A percentile compares a stretch with the other conserved stretches of the same genome.
phyloP scores from a whole-genome alignment of 169 alveolate species.

The Perkinsus chesapeaki region DNA sequence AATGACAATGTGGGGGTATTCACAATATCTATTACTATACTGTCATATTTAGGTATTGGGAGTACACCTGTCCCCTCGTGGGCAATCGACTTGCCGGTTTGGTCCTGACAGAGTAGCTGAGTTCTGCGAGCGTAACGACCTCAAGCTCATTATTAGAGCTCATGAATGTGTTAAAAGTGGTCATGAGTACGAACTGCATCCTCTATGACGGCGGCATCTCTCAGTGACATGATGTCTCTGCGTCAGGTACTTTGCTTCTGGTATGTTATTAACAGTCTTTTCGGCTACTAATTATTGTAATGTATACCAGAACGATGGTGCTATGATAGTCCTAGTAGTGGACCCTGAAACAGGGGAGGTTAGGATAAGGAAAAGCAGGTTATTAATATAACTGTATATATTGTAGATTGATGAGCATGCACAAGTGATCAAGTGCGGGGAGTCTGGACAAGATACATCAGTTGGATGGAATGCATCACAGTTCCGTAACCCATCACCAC shows the following conservation, averaged over 20 bases:
- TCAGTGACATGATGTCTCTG: not conserved
- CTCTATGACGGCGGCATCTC: too few species aligned
- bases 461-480: not conserved
- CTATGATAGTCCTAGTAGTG: constrained; percentile 36
- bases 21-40: not conserved
- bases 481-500: constrained; percentile 9
- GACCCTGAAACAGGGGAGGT: constrained; percentile 25
- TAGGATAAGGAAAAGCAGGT: not conserved
- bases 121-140: constrained; percentile 37
- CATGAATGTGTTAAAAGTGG: constrained; percentile 47
- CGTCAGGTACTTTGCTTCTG: constrained; percentile 35
- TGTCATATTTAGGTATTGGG: constrained; percentile 24
- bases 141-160: constrained; percentile 43
- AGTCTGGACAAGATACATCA: not conserved
- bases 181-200: too few species aligned
- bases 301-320: constrained; percentile 40
- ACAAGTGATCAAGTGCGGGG: constrained; percentile 1
- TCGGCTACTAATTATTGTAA: constrained; percentile 50
- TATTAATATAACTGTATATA: not conserved
- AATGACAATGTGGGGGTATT: constrained; percentile 10
- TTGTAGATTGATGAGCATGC: not conserved
- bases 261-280: constrained; percentile 41
- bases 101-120: constrained; percentile 45
- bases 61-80: constrained; percentile 26
- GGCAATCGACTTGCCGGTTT: constrained; percentile 38